Conservation (phyloP, 495 filamentous ascomycete genomes). For the Penicillium canariense region DNA sequence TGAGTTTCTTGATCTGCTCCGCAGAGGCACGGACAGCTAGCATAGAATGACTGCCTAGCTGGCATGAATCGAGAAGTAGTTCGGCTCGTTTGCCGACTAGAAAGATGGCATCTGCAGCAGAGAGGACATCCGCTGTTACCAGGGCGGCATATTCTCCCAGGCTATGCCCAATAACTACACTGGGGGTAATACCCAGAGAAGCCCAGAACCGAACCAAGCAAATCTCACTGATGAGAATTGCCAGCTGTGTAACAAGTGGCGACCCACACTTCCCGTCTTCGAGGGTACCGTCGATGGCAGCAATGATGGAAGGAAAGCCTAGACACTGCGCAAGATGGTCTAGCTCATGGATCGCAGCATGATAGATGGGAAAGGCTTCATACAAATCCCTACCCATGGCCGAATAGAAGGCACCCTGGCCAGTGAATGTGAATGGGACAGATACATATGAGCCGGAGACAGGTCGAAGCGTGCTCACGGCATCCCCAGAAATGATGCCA, state of each 20-base stretch:
- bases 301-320: constrained; percentile 33
- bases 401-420: constrained; percentile 62
- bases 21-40: constrained; percentile 49
- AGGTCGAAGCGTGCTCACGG: background rate
- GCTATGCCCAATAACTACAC: constrained; percentile 31
- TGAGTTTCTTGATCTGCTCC: background rate
- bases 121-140: constrained; percentile 20
- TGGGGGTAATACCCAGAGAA: constrained; percentile 17
- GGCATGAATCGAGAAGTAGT: constrained; percentile 15
- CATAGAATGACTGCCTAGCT: constrained; percentile 39
- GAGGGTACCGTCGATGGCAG: constrained; percentile 3
- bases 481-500: background rate
- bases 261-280: constrained; percentile 9
- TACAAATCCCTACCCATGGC: constrained; percentile 28
- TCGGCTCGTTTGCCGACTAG: constrained; percentile 25
- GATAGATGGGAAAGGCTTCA: constrained; percentile 23
- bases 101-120: constrained; percentile 25
- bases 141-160: constrained; percentile 43
- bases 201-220: constrained; percentile 22
- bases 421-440: constrained; percentile 65
- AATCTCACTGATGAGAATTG: constrained; percentile 18
- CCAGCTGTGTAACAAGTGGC: constrained; percentile 20
- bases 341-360: constrained; percentile 22
- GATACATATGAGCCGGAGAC: constrained; percentile 1
- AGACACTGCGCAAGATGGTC: constrained; percentile 28